phyloP scores from a whole-genome alignment of 2,329 filamentous ascomycete genomes.

The Aspergillus sp. region DNA sequence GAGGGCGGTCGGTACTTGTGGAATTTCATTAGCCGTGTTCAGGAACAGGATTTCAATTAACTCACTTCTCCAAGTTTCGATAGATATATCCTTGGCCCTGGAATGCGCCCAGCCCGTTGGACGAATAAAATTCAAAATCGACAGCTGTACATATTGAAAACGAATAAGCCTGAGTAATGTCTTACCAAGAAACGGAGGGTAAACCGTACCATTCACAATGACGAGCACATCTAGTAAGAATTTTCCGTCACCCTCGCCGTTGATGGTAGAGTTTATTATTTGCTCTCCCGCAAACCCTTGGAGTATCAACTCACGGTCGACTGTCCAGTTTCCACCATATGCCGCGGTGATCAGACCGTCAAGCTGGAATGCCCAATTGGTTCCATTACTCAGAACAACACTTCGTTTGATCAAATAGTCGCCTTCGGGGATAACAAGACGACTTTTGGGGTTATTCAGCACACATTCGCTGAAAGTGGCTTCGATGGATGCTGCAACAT shows the following conservation, averaged over 20 bases:
- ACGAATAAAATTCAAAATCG: conserved; percentile 41
- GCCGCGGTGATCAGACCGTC: conserved; percentile 39
- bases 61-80: conserved; percentile 33
- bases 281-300: conserved; percentile 32
- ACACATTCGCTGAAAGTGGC: conserved; percentile 31
- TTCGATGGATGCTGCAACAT: conserved; percentile 33
- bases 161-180: too few relatives aligned
- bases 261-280: conserved; percentile 33
- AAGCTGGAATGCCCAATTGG: conserved; percentile 37
- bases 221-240: conserved; percentile 35
- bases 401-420: conserved; percentile 30
- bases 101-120: conserved; percentile 36
- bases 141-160: conserved; percentile 19
- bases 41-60: not conserved
- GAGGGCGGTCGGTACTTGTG: conserved; percentile 23
- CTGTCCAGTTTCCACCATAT: conserved; percentile 32
- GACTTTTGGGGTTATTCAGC: conserved; percentile 22
- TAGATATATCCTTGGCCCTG: conserved; percentile 41
- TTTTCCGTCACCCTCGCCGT: conserved; percentile 35
- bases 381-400: conserved; percentile 32
- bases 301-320: conserved; percentile 33
- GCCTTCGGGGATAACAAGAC: conserved; percentile 31
- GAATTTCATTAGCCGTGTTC: not conserved
- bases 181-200: too few relatives aligned
- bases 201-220: conserved; percentile 31